Conservation (phyloP, 352 stramenopile genomes). For the Globisporangium solare region DNA sequence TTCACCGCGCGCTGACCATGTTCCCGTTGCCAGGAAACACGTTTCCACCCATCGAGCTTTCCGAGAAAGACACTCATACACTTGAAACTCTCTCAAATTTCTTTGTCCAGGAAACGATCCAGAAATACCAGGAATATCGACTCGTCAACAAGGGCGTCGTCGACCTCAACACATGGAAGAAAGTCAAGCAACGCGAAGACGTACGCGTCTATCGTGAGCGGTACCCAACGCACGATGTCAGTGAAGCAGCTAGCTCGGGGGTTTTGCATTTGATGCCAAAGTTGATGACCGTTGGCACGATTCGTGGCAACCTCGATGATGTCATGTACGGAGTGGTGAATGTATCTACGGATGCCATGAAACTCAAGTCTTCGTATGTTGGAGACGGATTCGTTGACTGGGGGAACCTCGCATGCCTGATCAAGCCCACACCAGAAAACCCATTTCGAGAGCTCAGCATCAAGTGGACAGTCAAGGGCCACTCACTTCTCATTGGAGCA, state of each 20-base stretch:
- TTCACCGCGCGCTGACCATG: neutral
- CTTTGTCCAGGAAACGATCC: slow-evolving; percentile 38
- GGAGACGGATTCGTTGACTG: slow-evolving; percentile 46
- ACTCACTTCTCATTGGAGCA: slow-evolving; percentile 25
- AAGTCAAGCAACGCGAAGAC: slow-evolving; percentile 32
- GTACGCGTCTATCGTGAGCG: slow-evolving; percentile 16
- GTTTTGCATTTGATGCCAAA: too few species aligned
- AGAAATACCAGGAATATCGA: slow-evolving; percentile 42
- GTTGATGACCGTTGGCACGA: slow-evolving; percentile 1
- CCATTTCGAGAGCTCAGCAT: slow-evolving; percentile 41
- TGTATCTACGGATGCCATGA: slow-evolving; percentile 40
- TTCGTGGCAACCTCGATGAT: slow-evolving; percentile 9
- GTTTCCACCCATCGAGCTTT: slow-evolving; percentile 42
- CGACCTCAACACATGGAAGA: slow-evolving; percentile 42
- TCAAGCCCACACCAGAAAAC: slow-evolving; percentile 26
- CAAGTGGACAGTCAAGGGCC: slow-evolving; percentile 48
- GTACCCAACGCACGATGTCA: neutral
- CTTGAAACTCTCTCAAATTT: slow-evolving; percentile 26
- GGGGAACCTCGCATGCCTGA: slow-evolving; percentile 29
- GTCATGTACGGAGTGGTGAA: slow-evolving; percentile 6
- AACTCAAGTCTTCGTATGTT: slow-evolving; percentile 48
- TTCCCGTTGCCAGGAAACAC: slow-evolving; percentile 28
- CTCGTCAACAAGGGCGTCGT: slow-evolving; percentile 23
- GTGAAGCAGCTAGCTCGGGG: too few species aligned
- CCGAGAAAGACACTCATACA: slow-evolving; percentile 30